Conservation (phyloP, 768 basidiomycete genomes). For the Erythrobasidium yunnanense region DNA sequence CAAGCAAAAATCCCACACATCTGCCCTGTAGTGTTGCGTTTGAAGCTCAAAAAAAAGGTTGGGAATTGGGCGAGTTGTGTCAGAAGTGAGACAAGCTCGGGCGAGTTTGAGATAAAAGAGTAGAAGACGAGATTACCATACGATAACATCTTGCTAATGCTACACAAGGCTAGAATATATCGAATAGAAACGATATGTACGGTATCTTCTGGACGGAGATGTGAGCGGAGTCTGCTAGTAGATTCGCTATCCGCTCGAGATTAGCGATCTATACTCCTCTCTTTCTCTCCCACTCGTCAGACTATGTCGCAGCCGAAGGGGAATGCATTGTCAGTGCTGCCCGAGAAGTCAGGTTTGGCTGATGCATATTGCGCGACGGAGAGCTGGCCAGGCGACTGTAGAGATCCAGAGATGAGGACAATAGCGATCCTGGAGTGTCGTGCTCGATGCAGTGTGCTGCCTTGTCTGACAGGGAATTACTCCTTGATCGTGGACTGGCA, state of each 20-base stretch:
- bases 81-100: background rate
- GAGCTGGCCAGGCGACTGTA: background rate
- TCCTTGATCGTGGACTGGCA: background rate
- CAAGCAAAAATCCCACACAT: slow-evolving; percentile 38
- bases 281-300: background rate
- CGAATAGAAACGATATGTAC: too few relatives aligned
- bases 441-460: background rate
- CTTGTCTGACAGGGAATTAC: background rate
- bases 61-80: background rate
- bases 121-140: background rate
- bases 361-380: too few relatives aligned
- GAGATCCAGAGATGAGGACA: slow-evolving; percentile 10
- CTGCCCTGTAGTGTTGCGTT: background rate
- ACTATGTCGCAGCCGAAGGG: background rate
- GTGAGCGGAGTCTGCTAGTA: background rate
- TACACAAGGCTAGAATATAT: background rate
- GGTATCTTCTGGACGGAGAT: background rate
- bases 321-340: too few relatives aligned
- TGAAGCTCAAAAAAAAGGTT: background rate
- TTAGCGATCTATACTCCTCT: background rate
- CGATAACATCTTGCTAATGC: background rate
- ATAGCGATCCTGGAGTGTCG: background rate
- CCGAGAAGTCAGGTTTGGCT: too few relatives aligned
- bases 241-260: background rate
- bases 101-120: too few relatives aligned